Evolutionary conservation across 805 yeast species (phyloP).

Genomic region (Zygoascus bituminiphila): DNA sequence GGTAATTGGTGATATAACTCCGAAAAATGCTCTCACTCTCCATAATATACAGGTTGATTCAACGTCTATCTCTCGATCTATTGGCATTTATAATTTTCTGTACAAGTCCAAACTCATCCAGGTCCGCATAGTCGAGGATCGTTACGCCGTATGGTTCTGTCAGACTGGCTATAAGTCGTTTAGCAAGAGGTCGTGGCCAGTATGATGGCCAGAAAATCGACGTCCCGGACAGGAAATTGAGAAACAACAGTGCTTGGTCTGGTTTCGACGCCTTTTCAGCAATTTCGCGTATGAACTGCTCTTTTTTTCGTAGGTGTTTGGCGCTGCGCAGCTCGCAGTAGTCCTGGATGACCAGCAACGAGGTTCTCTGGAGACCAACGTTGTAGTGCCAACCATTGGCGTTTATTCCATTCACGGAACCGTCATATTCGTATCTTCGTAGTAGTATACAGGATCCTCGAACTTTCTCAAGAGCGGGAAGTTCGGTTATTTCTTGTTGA

Average conservation of each 20-base stretch:
- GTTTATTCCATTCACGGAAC: constrained; percentile 49
- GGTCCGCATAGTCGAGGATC: constrained; percentile 60
- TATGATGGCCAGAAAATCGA: constrained; percentile 61
- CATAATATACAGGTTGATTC: no score
- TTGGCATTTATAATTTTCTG: constrained; percentile 34
- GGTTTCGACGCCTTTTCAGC: constrained; percentile 36
- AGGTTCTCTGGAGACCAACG: constrained; percentile 57
- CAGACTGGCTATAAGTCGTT: constrained; percentile 32
- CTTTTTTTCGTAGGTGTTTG: constrained; percentile 49
- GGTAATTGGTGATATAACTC: no score
- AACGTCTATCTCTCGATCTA: no score
- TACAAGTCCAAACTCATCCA: constrained; percentile 50
- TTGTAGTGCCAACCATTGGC: constrained; percentile 63
- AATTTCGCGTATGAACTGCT: constrained; percentile 47
- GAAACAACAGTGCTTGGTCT: constrained; percentile 42
- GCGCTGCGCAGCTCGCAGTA: constrained; percentile 53
- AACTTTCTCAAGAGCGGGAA: constrained; percentile 53
- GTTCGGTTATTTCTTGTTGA: constrained; percentile 28
- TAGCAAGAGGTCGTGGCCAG: constrained; percentile 66
- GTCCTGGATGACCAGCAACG: constrained; percentile 59
- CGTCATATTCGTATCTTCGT: constrained; percentile 59
- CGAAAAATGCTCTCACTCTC: no score
- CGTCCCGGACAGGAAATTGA: constrained; percentile 62
- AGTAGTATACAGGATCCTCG: constrained; percentile 62
- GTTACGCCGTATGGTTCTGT: constrained; percentile 54